Percentiles rank a stretch among this genome's conserved stretches.
Conservation (phyloP, 2,329 filamentous ascomycete genomes). For the Coleophoma crateriformis region DNA sequence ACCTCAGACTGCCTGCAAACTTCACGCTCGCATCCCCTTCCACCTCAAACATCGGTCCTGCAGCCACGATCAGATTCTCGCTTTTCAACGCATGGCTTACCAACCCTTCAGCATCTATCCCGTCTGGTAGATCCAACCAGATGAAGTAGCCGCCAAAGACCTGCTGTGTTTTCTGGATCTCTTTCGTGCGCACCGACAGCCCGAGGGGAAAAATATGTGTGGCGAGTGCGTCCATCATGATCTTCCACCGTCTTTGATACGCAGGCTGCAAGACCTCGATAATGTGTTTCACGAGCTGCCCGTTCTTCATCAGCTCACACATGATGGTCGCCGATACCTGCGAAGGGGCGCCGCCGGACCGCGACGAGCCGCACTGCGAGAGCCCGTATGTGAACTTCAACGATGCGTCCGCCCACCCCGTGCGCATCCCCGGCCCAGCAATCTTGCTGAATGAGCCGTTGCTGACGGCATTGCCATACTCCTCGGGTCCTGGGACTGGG, state of each 20-base stretch:
- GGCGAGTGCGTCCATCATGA: slow-evolving; percentile 54
- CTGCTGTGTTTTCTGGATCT: slow-evolving; percentile 33
- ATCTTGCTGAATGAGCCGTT: slow-evolving; percentile 93
- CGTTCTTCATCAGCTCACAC: slow-evolving; percentile 38
- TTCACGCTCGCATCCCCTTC: slow-evolving; percentile 46
- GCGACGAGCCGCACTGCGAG: slow-evolving; percentile 45
- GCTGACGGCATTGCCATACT: slow-evolving; percentile 76
- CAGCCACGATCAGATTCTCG: slow-evolving; percentile 62
- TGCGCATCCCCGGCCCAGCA: slow-evolving; percentile 71
- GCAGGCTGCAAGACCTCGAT: slow-evolving; percentile 35
- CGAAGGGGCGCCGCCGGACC: slow-evolving; percentile 51
- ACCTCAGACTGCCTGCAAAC: slow-evolving; percentile 55
- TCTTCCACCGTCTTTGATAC: slow-evolving; percentile 38
- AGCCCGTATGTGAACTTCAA: slow-evolving; percentile 50
- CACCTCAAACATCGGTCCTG: slow-evolving; percentile 66
- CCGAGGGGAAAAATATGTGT: slow-evolving; percentile 58
- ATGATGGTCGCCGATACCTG: slow-evolving; percentile 49
- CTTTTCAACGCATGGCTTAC: slow-evolving; percentile 54
- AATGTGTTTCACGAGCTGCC: slow-evolving; percentile 40
- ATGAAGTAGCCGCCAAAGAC: slow-evolving; percentile 80
- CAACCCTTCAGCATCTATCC: slow-evolving; percentile 42
- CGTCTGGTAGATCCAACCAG: slow-evolving; percentile 63
- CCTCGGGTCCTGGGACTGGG: slow-evolving; percentile 42
- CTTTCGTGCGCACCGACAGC: slow-evolving; percentile 35
- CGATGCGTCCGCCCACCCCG: slow-evolving; percentile 82